Evolutionary conservation across 2,329 filamentous ascomycete genomes (phyloP).

Genomic region (Neopestalotiopsis sp.): DNA sequence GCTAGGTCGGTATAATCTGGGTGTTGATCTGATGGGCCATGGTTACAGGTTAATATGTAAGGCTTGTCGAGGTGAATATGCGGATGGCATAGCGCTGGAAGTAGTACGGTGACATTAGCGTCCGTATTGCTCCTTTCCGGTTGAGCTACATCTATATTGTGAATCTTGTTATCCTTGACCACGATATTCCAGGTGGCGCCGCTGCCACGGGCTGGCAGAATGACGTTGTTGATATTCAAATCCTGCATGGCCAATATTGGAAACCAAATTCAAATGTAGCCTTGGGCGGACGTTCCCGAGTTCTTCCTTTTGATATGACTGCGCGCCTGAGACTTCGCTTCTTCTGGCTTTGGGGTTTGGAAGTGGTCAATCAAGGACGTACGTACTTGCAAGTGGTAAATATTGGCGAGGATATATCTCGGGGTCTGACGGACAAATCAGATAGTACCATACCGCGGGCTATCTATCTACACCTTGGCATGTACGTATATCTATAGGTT

Average conservation of each 20-base stretch:
- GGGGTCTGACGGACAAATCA: too few relatives aligned
- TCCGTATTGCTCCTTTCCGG: conserved; percentile 2
- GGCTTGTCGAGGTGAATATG: conserved; percentile 77
- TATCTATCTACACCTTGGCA: too few relatives aligned
- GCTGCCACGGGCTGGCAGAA: conserved; percentile 22
- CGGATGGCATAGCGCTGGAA: conserved; percentile 66
- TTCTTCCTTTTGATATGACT: too few relatives aligned
- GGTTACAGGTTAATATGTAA: conserved; percentile 56
- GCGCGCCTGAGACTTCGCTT: too few relatives aligned
- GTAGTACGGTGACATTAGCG: conserved; percentile 34
- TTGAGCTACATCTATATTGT: conserved; percentile 26
- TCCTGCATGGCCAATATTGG: background rate
- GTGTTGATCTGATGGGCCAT: conserved; percentile 35
- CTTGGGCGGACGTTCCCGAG: too few relatives aligned
- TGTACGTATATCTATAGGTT: too few relatives aligned
- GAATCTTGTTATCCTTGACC: conserved; percentile 26
- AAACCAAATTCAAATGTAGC: background rate
- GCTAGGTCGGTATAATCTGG: conserved; percentile 65
- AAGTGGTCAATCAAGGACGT: too few relatives aligned
- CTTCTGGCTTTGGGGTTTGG: too few relatives aligned
- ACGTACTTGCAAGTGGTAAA: too few relatives aligned
- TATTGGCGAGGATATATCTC: too few relatives aligned
- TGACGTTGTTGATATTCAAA: conserved; percentile 26
- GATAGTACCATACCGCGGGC: too few relatives aligned
- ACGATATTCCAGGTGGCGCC: conserved; percentile 27